phyloP scores from a whole-genome alignment of 2,329 filamentous ascomycete species.

The Fusarium austroafricanum region DNA sequence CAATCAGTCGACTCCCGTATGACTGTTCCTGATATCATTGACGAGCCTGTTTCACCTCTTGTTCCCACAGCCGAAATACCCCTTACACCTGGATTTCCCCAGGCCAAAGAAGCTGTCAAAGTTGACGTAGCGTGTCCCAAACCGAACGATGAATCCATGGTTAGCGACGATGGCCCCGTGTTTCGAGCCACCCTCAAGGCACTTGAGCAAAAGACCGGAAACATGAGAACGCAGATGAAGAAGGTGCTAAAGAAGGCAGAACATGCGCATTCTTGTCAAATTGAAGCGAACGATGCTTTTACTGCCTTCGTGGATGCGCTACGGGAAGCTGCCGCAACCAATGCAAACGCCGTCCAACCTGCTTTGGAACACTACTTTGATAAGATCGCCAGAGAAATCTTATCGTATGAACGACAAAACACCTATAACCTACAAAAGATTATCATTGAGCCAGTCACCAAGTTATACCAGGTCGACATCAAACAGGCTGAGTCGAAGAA shows the following conservation, averaged over 20 bases:
- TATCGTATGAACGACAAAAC: constrained; percentile 88
- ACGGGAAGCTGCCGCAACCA: constrained; percentile 87
- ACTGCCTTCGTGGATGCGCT: constrained; percentile 85
- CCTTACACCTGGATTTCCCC: constrained; percentile 41
- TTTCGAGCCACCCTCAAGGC: constrained; percentile 98
- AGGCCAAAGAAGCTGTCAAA: constrained; percentile 70
- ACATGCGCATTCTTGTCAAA: constrained; percentile 82
- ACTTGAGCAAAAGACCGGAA: constrained; percentile 94
- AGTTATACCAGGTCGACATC: constrained; percentile 94
- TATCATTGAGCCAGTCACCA: constrained; percentile 93
- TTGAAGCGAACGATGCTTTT: constrained; percentile 87
- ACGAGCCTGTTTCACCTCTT: constrained; percentile 69
- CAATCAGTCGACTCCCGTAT: constrained; percentile 88
- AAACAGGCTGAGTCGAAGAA: constrained; percentile 98
- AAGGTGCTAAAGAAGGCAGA: constrained; percentile 96
- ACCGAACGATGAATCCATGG: constrained; percentile 85
- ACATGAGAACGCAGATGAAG: constrained; percentile 94
- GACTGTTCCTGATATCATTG: constrained; percentile 73
- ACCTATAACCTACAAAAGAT: constrained; percentile 86
- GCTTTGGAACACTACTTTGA: constrained; percentile 98
- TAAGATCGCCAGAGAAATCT: constrained; percentile 91
- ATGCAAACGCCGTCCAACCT: constrained; percentile 96
- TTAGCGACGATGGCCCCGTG: constrained; percentile 90
- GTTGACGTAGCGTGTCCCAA: constrained; percentile 89
- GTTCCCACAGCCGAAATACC: constrained; percentile 54